phyloP scores from a whole-genome alignment of 208 protist genomes.

The Leptomonas seymouri region DNA sequence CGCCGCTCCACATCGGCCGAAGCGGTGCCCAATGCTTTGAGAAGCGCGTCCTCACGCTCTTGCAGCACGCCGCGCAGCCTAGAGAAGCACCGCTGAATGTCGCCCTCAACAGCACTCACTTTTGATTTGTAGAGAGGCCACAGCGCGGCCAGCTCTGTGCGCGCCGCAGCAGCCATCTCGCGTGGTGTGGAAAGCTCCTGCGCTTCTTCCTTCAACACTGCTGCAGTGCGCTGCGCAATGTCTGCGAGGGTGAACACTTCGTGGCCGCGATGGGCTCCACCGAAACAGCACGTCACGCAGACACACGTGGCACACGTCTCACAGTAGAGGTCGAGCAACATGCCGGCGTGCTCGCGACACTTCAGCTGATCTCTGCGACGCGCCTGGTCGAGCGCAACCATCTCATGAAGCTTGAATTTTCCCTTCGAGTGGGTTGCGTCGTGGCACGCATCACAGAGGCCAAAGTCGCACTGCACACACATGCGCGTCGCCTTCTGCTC shows the following conservation, averaged over 20 bases:
- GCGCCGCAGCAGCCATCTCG: slow-evolving; percentile 4
- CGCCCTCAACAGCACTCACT: slow-evolving; percentile 24
- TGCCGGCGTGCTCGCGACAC: slow-evolving; percentile 46
- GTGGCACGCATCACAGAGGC: slow-evolving; percentile 58
- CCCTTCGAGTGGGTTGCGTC: slow-evolving; percentile 59
- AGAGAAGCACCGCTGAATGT: slow-evolving; percentile 46
- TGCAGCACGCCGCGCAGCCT: slow-evolving; percentile 41
- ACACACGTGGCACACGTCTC: slow-evolving; percentile 51
- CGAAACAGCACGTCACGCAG: slow-evolving; percentile 79
- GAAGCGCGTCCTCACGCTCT: slow-evolving; percentile 44
- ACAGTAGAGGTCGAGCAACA: slow-evolving; percentile 73
- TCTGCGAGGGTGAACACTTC: slow-evolving; percentile 53
- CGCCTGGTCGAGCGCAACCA: slow-evolving; percentile 45
- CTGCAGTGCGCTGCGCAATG: slow-evolving; percentile 22
- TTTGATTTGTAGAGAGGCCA: slow-evolving; percentile 29
- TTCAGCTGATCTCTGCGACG: slow-evolving; percentile 24
- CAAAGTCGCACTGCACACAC: slow-evolving; percentile 78
- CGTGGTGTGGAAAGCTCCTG: slow-evolving; percentile 21
- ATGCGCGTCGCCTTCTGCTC: slow-evolving; percentile 31
- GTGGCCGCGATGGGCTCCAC: slow-evolving; percentile 64
- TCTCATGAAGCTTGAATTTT: slow-evolving; percentile 58
- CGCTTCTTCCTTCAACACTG: slow-evolving; percentile 14
- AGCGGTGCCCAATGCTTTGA: slow-evolving; percentile 18
- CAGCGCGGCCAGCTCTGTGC: slow-evolving; percentile 7
- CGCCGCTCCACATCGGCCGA: slow-evolving; percentile 14